Base-by-base conservation (phyloP, 2,329 filamentous ascomycete species). In the Orbilia quercus region DNA sequence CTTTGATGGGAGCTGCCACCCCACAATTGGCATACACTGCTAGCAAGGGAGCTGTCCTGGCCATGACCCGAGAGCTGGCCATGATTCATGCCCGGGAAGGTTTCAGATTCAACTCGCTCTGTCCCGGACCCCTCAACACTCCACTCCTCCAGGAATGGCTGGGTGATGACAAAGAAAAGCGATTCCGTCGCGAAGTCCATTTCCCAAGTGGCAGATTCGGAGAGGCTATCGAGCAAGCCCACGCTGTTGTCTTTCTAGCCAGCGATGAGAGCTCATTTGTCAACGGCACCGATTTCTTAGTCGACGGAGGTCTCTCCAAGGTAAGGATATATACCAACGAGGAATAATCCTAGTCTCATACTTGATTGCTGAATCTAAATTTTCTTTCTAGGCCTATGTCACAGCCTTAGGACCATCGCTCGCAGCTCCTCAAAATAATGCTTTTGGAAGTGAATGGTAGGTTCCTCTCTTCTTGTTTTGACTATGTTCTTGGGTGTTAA, bases 281-380 rank as follows among this genome's bases (percentile, higher is more conserved):
- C 79, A 96, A 95, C 76, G 92, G 91, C 9, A 90, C 87, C 70
- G 95, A 98, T 80, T 96, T 98, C 82, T 90, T 96, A 2, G 92
- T 98, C 23, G 95, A 99, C 79, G 95, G 95, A 69, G 94, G 94
- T 72, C 91, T 99, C 91, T 94, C 89, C 78, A 96, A 91, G 85
- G 85, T 83, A 78, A 14, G 28, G 9, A 18, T 12, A 9, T 31
- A 4, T 5, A 31, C 9, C 28, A 31, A 55, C 44, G 36, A 36
- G 3, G 7, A n/a, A 45, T 59, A 16, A 44, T 18, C 16, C 28
- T 11, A 28, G 1, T 22, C 31, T 23, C 18, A 16, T n/a, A 31
- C 18, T 53, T 40, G n/a, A n/a, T n/a, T n/a, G n/a, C n/a, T n/a
- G 25, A 64, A 23, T 55, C 20, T 14, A 34, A 40, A 23, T n/a